A percentile compares a stretch with the other conserved stretches of the same genome.
These are phyloP conservation scores for Saccharum hybrid DNA, from an alignment of 202 grass and related monocot species.

Conservation along the genomic window DNA sequence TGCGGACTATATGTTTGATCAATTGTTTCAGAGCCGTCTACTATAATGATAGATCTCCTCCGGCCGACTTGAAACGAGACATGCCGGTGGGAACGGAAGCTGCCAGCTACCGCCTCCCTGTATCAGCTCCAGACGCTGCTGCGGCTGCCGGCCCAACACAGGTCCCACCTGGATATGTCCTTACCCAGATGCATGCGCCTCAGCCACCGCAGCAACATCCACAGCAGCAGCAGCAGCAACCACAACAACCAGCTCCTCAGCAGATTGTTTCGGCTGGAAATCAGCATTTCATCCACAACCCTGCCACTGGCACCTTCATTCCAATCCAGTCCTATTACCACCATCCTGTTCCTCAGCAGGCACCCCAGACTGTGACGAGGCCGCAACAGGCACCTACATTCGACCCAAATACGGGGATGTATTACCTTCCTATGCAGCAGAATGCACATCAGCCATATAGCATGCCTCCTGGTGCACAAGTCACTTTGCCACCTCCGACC, in stretches of 20 bases:
- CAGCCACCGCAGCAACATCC: constrained; percentile 50
- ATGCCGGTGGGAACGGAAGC: constrained; percentile 56
- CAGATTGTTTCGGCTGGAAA: constrained; percentile 54
- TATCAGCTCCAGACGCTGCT: constrained; percentile 47
- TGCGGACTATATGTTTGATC: constrained; percentile 19
- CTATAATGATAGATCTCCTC: constrained; percentile 66
- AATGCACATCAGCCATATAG: constrained; percentile 56
- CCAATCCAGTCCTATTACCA: constrained; percentile 74
- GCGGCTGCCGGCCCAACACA: neutral
- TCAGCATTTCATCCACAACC: constrained; percentile 85
- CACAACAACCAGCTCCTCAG: constrained; percentile 55
- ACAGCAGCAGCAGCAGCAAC: constrained; percentile 47
- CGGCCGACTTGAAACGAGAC: constrained; percentile 57
- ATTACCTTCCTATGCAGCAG: constrained; percentile 70
- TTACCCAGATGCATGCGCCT: constrained; percentile 57
- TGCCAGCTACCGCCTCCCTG: constrained; percentile 55
- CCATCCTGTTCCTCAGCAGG: constrained; percentile 59
- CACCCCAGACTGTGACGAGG: constrained; percentile 46
- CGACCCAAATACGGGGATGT: constrained; percentile 71
- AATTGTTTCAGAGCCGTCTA: constrained; percentile 65
- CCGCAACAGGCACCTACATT: constrained; percentile 55
- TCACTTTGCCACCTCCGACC: constrained; percentile 30
- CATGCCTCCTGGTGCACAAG: constrained; percentile 49
- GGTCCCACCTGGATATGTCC: constrained; percentile 52
- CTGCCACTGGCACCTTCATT: constrained; percentile 68